These are phyloP conservation scores for Termitomyces eurrhizus DNA, from an alignment of 768 basidiomycete genomes.

Conservation along the genomic window DNA sequence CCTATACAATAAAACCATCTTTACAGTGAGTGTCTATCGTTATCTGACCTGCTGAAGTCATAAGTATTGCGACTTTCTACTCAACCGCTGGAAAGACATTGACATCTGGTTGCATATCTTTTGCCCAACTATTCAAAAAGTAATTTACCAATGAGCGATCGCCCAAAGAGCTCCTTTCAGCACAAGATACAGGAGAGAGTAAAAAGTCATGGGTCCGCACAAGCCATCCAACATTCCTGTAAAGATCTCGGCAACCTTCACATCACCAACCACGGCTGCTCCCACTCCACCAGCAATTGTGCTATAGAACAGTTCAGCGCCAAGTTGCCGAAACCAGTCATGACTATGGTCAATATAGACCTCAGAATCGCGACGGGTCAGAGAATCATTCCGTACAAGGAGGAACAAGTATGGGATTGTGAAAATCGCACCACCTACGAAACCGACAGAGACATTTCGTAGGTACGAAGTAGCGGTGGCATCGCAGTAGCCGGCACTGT, in stretches of 20 bases:
- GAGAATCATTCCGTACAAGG: neutral
- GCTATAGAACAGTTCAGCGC: neutral
- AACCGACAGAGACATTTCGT: conserved; percentile 7
- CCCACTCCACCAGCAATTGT: neutral
- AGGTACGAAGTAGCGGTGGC: conserved; percentile 1
- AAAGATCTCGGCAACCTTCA: neutral
- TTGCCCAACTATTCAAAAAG: neutral
- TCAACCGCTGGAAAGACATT: neutral
- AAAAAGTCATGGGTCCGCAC: neutral
- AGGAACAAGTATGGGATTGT: conserved; percentile 17
- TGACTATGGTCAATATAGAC: neutral
- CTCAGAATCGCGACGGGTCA: neutral
- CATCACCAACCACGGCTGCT: neutral
- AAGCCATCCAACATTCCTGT: neutral
- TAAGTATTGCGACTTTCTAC: neutral
- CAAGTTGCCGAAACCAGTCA: neutral
- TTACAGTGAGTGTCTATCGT: neutral
- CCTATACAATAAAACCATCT: neutral
- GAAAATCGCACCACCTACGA: conserved; percentile 17
- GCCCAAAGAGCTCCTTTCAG: neutral
- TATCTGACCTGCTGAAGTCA: neutral
- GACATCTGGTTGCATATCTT: neutral
- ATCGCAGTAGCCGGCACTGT: neutral
- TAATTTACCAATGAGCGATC: neutral
- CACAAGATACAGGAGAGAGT: neutral